Evolutionary conservation across 2,329 filamentous ascomycete genomes (phyloP).

Genomic region (Sporothrix brunneoviolacea): DNA sequence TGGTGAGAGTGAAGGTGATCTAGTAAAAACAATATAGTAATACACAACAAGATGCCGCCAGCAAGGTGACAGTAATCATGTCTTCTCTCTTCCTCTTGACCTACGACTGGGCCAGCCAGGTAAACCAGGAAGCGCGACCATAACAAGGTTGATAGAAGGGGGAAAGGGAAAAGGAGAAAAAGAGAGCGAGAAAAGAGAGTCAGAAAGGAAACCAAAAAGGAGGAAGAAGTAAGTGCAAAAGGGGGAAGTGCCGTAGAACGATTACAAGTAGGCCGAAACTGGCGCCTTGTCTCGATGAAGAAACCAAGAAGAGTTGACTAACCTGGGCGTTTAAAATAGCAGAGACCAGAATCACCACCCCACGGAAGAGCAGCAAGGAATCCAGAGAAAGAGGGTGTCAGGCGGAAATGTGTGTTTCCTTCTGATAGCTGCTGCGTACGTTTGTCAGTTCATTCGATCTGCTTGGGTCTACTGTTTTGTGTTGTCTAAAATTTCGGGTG

Average conservation of each 20-base stretch:
- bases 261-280: too few relatives aligned
- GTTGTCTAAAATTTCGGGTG: slow-evolving; percentile 4
- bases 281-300: too few relatives aligned
- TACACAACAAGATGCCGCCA: slow-evolving; percentile 14
- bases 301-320: background rate
- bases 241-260: too few relatives aligned
- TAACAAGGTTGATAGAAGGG: slow-evolving; percentile 13
- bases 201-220: too few relatives aligned
- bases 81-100: slow-evolving; percentile 10
- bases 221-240: background rate
- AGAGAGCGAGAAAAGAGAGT: slow-evolving; percentile 7
- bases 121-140: slow-evolving; percentile 15
- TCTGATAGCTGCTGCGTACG: slow-evolving; percentile 5
- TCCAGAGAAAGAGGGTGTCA: slow-evolving; percentile 2
- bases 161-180: slow-evolving; percentile 9
- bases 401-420: slow-evolving; percentile 8
- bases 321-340: background rate
- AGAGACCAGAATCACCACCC: background rate
- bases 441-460: slow-evolving; percentile 11
- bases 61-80: background rate
- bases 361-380: background rate
- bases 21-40: slow-evolving; percentile 22
- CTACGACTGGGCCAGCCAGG: slow-evolving; percentile 19
- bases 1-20: slow-evolving; percentile 17
- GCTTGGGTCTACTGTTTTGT: background rate